Percentiles rank a stretch among this genome's conserved stretches.
phyloP scores from a whole-genome alignment of 768 basidiomycete genomes.

The Psilocybe cyanescens region DNA sequence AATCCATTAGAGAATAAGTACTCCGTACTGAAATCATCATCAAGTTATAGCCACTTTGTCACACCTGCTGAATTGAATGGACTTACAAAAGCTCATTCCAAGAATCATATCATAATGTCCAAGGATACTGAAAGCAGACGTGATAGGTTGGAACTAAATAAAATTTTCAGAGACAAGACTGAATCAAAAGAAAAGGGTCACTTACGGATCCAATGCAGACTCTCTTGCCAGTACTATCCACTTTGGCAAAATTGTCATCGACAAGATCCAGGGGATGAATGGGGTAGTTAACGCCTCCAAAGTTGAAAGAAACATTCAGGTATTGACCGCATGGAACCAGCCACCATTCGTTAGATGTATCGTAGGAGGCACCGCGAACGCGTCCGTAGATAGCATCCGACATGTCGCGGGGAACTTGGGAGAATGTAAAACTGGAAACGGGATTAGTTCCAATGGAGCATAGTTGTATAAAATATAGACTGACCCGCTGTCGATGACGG shows the following conservation, averaged over 20 bases:
- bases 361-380: slow-evolving; percentile 73
- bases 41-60: slow-evolving; percentile 6
- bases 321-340: slow-evolving; percentile 74
- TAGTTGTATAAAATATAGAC: slow-evolving; percentile 10
- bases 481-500: slow-evolving; percentile 75
- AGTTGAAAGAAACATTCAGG: slow-evolving; percentile 72
- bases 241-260: slow-evolving; percentile 57
- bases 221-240: slow-evolving; percentile 50
- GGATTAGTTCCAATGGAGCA: not conserved
- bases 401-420: slow-evolving; percentile 75
- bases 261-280: slow-evolving; percentile 76
- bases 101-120: slow-evolving; percentile 84
- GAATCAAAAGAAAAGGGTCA: slow-evolving; percentile 13
- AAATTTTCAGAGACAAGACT: slow-evolving; percentile 13
- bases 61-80: not conserved
- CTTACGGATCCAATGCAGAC: slow-evolving; percentile 73
- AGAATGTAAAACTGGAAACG: slow-evolving; percentile 35
- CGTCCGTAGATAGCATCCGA: slow-evolving; percentile 83
- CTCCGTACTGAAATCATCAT: slow-evolving; percentile 64
- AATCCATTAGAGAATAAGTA: slow-evolving; percentile 71
- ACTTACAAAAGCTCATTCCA: slow-evolving; percentile 79
- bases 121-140: slow-evolving; percentile 75
- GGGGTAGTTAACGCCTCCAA: slow-evolving; percentile 70
- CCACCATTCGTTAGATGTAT: slow-evolving; percentile 61
- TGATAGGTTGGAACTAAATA: slow-evolving; percentile 79